phyloP scores from a whole-genome alignment of 1,284 basidiomycete genomes.

The Trametes polyzona region DNA sequence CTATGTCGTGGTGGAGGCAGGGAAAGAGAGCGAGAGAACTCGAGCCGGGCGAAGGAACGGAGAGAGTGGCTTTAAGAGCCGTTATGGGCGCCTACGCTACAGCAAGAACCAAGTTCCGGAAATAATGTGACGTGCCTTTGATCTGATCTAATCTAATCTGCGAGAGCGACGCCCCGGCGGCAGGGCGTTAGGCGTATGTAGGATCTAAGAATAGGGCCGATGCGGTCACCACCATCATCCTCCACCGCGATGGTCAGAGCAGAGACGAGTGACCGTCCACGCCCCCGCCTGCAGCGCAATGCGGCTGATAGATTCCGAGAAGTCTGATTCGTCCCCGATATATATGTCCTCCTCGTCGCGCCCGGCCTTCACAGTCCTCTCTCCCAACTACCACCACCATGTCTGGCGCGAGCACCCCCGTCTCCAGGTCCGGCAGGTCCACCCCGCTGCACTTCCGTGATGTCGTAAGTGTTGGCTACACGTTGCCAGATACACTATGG shows the following conservation, averaged over 20 bases:
- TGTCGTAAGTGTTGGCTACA: conserved; percentile 17
- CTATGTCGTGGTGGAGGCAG: not conserved
- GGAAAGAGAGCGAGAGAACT: not conserved
- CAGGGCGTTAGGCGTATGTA: too few species aligned
- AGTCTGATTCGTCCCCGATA: conserved; percentile 6
- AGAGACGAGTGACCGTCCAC: not conserved
- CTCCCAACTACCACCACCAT: conserved; percentile 13
- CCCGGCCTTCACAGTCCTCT: not conserved
- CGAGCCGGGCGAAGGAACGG: conserved; percentile 2
- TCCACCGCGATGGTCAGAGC: not conserved
- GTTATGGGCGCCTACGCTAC: conserved; percentile 15
- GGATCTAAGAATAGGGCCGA: conserved; percentile 17
- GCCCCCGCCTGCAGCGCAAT: conserved; percentile 14
- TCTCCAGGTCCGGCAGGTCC: conserved; percentile 30
- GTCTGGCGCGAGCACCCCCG: conserved; percentile 22
- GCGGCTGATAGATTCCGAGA: not conserved
- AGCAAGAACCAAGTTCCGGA: conserved; percentile 16
- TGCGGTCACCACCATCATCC: conserved; percentile 6
- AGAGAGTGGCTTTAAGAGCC: conserved; percentile 16
- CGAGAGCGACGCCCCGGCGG: not conserved
- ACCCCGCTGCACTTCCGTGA: conserved; percentile 32
- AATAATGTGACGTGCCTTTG: not conserved
- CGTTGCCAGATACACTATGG: not conserved
- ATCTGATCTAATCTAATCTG: conserved; percentile 25
- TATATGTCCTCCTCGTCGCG: conserved; percentile 1